These are phyloP conservation scores for Fusarium praegraminearum DNA, from an alignment of 2,329 filamentous ascomycete species.

Conservation along the genomic window DNA sequence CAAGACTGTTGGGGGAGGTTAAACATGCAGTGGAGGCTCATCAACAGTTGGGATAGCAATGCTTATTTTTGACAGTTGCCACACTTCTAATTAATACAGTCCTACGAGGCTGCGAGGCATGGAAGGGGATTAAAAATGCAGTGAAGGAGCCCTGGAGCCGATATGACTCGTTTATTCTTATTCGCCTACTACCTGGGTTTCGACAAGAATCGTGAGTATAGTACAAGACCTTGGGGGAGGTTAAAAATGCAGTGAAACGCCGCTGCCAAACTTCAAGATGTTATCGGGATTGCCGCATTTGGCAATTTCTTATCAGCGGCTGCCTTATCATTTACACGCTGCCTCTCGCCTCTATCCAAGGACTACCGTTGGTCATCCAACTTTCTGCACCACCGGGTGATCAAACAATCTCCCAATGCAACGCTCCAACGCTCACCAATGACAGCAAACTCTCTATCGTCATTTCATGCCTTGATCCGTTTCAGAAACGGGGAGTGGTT, in stretches of 20 bases:
- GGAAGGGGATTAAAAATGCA: not conserved
- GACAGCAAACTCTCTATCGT: not conserved
- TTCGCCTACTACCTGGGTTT: too few species aligned
- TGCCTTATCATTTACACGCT: constrained; percentile 5
- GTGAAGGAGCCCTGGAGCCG: too few species aligned
- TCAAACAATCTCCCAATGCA: constrained; percentile 23
- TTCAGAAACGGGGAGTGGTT: not conserved
- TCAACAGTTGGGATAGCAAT: too few species aligned
- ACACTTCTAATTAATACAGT: too few species aligned
- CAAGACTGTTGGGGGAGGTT: too few species aligned
- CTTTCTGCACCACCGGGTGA: constrained; percentile 7
- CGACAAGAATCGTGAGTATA: not conserved
- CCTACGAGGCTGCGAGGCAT: too few species aligned
- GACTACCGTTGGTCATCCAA: constrained; percentile 6
- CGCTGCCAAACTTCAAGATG: too few species aligned
- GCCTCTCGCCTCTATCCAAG: constrained; percentile 1
- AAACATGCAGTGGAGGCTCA: too few species aligned
- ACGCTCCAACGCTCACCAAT: not conserved
- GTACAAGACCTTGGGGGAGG: not conserved
- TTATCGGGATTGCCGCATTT: constrained; percentile 9
- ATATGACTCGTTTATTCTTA: too few species aligned
- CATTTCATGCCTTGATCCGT: constrained; percentile 13
- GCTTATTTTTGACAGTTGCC: too few species aligned
- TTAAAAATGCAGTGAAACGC: not conserved
- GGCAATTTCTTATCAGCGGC: constrained; percentile 12